phyloP scores from a whole-genome alignment of 2,329 filamentous ascomycete genomes.

The Trichoderma pleuroti region DNA sequence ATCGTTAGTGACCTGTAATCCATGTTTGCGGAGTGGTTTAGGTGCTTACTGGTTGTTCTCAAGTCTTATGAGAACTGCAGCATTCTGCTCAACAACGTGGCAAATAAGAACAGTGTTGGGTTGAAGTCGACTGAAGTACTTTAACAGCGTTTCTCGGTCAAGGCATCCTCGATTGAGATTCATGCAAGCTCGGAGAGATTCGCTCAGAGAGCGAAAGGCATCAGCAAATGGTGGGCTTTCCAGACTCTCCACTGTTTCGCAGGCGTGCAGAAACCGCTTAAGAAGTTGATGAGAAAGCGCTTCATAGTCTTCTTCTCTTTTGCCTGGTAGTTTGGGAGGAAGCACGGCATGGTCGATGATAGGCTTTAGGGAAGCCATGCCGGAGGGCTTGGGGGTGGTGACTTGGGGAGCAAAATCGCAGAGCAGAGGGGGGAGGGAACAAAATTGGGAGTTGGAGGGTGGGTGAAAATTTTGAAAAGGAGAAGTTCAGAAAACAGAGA shows the following conservation, averaged over 20 bases:
- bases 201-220: neutral
- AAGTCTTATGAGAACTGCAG: conserved; percentile 29
- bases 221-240: neutral
- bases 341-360: conserved; percentile 27
- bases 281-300: conserved; percentile 16
- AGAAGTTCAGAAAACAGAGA: neutral
- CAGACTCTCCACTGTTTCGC: neutral
- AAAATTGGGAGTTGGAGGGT: neutral
- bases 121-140: neutral
- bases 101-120: conserved; percentile 17
- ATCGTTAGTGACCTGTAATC: neutral
- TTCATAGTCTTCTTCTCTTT: conserved; percentile 12
- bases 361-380: conserved; percentile 14
- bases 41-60: conserved; percentile 21
- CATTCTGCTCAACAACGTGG: conserved; percentile 31
- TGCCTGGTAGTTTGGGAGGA: conserved; percentile 22
- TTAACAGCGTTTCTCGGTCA: neutral
- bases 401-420: neutral
- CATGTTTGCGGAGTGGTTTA: neutral
- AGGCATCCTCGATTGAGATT: neutral
- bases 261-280: conserved; percentile 14
- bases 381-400: neutral
- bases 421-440: neutral
- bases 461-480: neutral
- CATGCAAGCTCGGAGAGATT: neutral